Evolutionary conservation across 352 stramenopile genomes (phyloP), one percentile per base, ranked within the genome.

Genomic region (Pythium oligandrum): DNA sequence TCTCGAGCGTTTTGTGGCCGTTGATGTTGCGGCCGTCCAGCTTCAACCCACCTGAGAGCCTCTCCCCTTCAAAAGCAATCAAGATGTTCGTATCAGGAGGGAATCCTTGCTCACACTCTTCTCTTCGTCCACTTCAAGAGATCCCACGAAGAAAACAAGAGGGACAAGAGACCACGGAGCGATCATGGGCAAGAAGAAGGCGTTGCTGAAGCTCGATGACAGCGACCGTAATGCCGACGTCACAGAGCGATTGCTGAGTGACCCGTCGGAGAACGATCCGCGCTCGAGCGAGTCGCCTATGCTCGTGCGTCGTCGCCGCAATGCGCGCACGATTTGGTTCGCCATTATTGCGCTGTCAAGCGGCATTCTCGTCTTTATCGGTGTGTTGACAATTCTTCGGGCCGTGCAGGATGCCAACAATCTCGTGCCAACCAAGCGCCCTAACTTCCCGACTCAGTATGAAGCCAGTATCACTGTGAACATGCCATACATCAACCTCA

Each of bases 401-500:
- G 84, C 81, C 4, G 82, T 92, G 38, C 75, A 91, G 53, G 76
- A 95, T 48, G 82, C 78, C 30, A 90, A 78, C 56, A 83, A 73
- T 51, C 66, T 90, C 11, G 62, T 75, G 4, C 84, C 84, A 9
- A 88, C 79, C 12, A 80, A 86, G 40, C 71, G 80, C 1, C 83
- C 83, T 6, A 48, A 69, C 4, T 94, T 95, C 51, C 83, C 86
- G 17, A 73, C 57, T n/a, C 81, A 92, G 56, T 96, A 94, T 54
- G 83, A 95, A 65, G 86, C 85, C 51, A 95, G 83, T 30, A 56
- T 96, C 12, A 93, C 78, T 0, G 76, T 96, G 53, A 83, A 89
- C 59, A 91, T 96, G 79, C 84, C 86, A 1, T 96, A 96, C 56
- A 92, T 94, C 47, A 66, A 92, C 55, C 83, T 96, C 55, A 72